Evolutionary conservation across 2,329 filamentous ascomycete genomes (phyloP).

Genomic region (Bisporella sp.): DNA sequence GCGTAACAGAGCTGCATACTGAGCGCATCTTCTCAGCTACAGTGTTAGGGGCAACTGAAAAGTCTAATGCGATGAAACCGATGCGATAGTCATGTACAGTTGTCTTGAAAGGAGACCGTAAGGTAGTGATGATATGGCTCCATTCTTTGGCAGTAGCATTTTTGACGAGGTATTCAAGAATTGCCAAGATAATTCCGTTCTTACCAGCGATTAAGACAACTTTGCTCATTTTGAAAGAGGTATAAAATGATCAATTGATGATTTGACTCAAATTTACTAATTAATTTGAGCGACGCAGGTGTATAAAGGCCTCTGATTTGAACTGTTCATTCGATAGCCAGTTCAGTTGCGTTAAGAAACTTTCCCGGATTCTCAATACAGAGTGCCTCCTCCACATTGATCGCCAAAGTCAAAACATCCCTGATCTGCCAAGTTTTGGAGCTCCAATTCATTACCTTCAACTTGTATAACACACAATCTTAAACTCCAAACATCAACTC

Average conservation of each 20-base stretch:
- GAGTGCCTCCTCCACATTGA: no score
- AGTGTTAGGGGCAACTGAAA: constrained; percentile 14
- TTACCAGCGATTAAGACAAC: constrained; percentile 29
- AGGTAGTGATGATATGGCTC: constrained; percentile 25
- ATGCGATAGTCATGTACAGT: constrained; percentile 24
- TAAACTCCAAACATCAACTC: no score
- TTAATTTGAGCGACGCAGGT: no score
- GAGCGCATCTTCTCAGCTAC: constrained; percentile 14
- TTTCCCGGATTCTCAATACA: no score
- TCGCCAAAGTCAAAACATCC: no score
- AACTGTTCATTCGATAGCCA: no score
- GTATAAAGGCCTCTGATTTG: no score
- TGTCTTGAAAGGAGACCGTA: constrained; percentile 18
- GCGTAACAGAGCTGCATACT: constrained; percentile 24
- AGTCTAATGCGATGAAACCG: constrained; percentile 28
- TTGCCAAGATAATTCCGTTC: constrained; percentile 28
- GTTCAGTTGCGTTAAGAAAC: no score
- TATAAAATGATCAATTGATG: background rate
- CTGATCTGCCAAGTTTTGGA: no score
- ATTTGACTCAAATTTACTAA: no score
- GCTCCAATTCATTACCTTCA: no score
- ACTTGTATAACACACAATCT: no score
- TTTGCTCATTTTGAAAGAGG: constrained; percentile 11
- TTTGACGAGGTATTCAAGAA: constrained; percentile 27
- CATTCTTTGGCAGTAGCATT: constrained; percentile 20